A percentile compares a stretch with the other conserved stretches of the same genome.
These are phyloP conservation scores for Fusarium praegraminearum DNA, from an alignment of 2,329 filamentous ascomycete genomes.

Conservation along the genomic window DNA sequence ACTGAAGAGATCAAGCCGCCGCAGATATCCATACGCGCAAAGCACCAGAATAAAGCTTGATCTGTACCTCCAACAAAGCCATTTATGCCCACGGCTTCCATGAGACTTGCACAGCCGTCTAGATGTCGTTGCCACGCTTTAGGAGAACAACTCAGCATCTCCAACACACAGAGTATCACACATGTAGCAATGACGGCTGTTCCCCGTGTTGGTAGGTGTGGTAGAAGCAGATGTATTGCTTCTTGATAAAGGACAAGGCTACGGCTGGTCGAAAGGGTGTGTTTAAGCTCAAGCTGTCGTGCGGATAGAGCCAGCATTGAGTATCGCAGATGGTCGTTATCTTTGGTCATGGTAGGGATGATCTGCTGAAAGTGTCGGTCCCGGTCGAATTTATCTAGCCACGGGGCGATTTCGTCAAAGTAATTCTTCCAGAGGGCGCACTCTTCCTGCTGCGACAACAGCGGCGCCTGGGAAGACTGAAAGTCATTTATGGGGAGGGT, in stretches of 20 bases:
- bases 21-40: conserved; percentile 66
- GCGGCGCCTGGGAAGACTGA: conserved; percentile 23
- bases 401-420: conserved; percentile 57
- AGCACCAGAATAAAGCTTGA: conserved; percentile 67
- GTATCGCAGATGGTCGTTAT: conserved; percentile 59
- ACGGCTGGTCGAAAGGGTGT: conserved; percentile 51
- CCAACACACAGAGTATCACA: conserved; percentile 65
- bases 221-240: conserved; percentile 62
- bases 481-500: conserved; percentile 34
- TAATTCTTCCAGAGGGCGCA: conserved; percentile 56
- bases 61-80: conserved; percentile 63
- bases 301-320: conserved; percentile 65
- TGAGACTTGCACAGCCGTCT: conserved; percentile 63
- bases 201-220: conserved; percentile 60
- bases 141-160: conserved; percentile 63
- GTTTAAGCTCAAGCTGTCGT: conserved; percentile 62
- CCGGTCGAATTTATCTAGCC: conserved; percentile 67
- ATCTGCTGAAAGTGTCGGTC: conserved; percentile 61
- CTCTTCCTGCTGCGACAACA: conserved; percentile 50
- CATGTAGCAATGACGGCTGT: conserved; percentile 65
- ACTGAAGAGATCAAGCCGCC: conserved; percentile 65
- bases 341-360: conserved; percentile 60
- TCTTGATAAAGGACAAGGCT: conserved; percentile 64
- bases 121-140: conserved; percentile 65
- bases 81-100: conserved; percentile 63